A percentile compares a stretch with the other conserved stretches of the same genome.
These are phyloP conservation scores for Rhizophagus prolifer DNA, from an alignment of 192 early-diverging fungal genomes.

Conservation along the genomic window DNA sequence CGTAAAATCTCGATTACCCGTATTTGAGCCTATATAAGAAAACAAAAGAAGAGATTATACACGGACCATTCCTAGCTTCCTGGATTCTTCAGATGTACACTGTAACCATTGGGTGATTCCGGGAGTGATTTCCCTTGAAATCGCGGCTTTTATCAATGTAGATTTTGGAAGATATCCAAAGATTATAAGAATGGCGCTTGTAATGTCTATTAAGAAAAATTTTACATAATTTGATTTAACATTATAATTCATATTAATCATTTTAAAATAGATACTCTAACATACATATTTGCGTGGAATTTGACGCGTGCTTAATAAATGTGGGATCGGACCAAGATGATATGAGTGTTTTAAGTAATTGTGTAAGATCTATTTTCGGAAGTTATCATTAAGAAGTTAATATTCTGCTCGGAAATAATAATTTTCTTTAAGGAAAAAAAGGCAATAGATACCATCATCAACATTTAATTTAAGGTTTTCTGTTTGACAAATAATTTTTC, in stretches of 20 bases:
- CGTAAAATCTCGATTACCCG: neutral
- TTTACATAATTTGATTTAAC: neutral
- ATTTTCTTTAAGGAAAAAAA: neutral
- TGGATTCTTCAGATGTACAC: neutral
- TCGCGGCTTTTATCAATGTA: slow-evolving; percentile 3
- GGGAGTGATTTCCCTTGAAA: neutral
- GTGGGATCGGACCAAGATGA: slow-evolving; percentile 26
- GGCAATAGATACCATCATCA: slow-evolving; percentile 16
- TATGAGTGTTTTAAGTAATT: slow-evolving; percentile 12
- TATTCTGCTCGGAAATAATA: neutral
- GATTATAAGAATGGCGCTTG: slow-evolving; percentile 27
- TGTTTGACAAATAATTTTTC: neutral
- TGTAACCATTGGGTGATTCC: slow-evolving; percentile 17
- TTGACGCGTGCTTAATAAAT: slow-evolving; percentile 26
- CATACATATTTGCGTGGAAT: slow-evolving; percentile 17
- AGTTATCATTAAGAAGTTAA: neutral
- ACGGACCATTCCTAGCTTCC: slow-evolving; percentile 28
- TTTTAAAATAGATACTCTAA: neutral
- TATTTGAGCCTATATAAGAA: neutral
- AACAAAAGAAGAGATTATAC: neutral
- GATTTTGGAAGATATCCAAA: slow-evolving; percentile 30
- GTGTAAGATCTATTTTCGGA: slow-evolving; percentile 5
- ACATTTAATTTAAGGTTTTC: neutral
- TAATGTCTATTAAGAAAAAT: slow-evolving; percentile 10
- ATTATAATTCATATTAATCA: neutral